Percentiles rank a stretch among this genome's conserved stretches.
Evolutionary conservation across 2,329 filamentous ascomycete genomes (phyloP).

Genomic region (Colletotrichum tropicicola): DNA sequence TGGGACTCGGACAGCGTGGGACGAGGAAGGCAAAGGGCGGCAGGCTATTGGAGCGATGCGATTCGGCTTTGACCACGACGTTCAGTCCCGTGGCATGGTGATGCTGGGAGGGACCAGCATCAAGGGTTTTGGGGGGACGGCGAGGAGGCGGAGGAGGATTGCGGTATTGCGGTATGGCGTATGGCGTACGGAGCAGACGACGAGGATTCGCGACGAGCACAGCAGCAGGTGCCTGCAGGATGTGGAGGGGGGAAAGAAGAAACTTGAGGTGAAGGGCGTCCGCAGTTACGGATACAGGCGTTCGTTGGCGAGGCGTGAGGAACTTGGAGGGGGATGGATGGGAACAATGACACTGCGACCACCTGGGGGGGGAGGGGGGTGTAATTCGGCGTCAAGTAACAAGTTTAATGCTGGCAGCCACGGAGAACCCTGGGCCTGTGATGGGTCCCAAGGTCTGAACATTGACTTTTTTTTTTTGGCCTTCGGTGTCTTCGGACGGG

Average conservation of each 20-base stretch:
- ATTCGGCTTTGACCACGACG: slow-evolving; percentile 16
- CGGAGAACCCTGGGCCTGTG: slow-evolving; percentile 14
- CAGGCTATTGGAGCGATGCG: slow-evolving; percentile 17
- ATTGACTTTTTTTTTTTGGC: not conserved
- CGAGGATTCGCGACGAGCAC: slow-evolving; percentile 25
- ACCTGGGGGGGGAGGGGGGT: slow-evolving; percentile 3
- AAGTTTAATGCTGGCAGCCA: slow-evolving; percentile 22
- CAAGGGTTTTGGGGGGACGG: slow-evolving; percentile 21
- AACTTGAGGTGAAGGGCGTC: not conserved
- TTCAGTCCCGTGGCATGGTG: slow-evolving; percentile 22
- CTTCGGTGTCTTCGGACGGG: not conserved
- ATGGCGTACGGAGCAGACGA: slow-evolving; percentile 5
- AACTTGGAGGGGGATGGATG: not conserved
- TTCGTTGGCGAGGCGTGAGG: not conserved
- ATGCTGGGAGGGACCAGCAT: slow-evolving; percentile 25
- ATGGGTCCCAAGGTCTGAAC: not conserved
- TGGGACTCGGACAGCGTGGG: slow-evolving; percentile 28
- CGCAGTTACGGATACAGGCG: not conserved
- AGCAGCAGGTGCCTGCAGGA: slow-evolving; percentile 25
- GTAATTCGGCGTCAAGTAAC: slow-evolving; percentile 9
- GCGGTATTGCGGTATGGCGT: not conserved
- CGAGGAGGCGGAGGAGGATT: not conserved
- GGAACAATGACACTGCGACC: slow-evolving; percentile 9
- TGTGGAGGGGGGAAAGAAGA: slow-evolving; percentile 6
- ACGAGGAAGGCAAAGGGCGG: slow-evolving; percentile 4